A percentile compares a stretch with the other conserved stretches of the same genome.
phyloP scores from a whole-genome alignment of 2,329 filamentous ascomycete species.

The Curvularia eragrostidis region DNA sequence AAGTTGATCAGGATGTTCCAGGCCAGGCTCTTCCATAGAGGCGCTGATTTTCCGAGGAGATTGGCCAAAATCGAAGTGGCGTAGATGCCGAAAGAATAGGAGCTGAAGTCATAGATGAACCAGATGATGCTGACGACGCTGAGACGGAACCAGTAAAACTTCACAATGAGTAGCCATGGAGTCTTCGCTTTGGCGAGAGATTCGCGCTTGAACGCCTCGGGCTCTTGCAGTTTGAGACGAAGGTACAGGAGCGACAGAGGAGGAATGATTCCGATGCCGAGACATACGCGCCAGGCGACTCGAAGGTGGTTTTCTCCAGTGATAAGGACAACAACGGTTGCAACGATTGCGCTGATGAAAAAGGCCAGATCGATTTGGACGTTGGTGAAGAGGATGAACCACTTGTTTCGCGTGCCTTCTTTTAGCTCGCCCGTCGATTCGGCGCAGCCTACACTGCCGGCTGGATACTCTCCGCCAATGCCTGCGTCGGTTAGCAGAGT shows the following conservation, averaged over 20 bases:
- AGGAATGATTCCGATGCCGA: conserved; percentile 62
- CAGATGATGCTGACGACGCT: conserved; percentile 63
- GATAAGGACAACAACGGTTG: conserved; percentile 66
- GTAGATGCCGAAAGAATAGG: conserved; percentile 87
- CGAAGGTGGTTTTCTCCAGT: conserved; percentile 67
- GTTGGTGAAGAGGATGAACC: conserved; percentile 85
- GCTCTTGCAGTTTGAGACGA: conserved; percentile 60
- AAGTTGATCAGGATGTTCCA: conserved; percentile 89
- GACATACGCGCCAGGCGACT: conserved; percentile 80
- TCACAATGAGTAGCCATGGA: conserved; percentile 54
- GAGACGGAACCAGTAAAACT: conserved; percentile 63
- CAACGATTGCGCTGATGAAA: conserved; percentile 79
- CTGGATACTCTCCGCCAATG: conserved; percentile 84
- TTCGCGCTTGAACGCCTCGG: conserved; percentile 60
- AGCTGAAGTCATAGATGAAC: conserved; percentile 72
- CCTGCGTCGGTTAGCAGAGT: conserved; percentile 42
- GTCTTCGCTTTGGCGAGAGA: conserved; percentile 56
- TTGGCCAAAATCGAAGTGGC: conserved; percentile 74
- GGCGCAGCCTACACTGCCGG: conserved; percentile 81
- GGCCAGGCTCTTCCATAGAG: conserved; percentile 79
- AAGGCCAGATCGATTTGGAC: conserved; percentile 87
- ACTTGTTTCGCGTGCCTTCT: conserved; percentile 79
- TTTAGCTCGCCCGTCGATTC: conserved; percentile 86
- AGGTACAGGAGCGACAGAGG: conserved; percentile 65
- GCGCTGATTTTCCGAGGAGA: conserved; percentile 64